phyloP scores from a whole-genome alignment of 2,329 filamentous ascomycete species.

The Monilinia aucupariae region DNA sequence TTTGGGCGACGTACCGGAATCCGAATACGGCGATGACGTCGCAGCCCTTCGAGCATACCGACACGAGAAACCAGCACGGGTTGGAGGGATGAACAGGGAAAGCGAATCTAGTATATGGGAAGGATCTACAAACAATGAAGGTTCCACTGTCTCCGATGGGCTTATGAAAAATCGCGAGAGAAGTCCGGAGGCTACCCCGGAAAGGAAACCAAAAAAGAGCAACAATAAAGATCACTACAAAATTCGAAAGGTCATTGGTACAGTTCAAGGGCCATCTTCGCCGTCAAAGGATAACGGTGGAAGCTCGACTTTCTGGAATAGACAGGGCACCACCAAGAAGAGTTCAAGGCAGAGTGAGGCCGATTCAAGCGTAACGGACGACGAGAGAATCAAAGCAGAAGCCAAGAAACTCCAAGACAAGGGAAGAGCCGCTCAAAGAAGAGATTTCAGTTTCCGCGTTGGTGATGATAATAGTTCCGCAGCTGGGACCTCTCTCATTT shows the following conservation, averaged over 20 bases:
- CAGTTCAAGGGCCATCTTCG: constrained; percentile 15
- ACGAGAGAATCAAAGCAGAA: constrained; percentile 51
- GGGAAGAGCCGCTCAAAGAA: constrained; percentile 39
- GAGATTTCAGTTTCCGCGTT: constrained; percentile 34
- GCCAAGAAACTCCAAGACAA: constrained; percentile 51
- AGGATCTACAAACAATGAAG: constrained; percentile 57
- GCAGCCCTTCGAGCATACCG: constrained; percentile 73
- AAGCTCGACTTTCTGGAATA: constrained; percentile 22
- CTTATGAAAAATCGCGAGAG: constrained; percentile 53
- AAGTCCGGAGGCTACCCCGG: constrained; percentile 51
- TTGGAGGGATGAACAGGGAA: constrained; percentile 82
- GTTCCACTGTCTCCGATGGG: constrained; percentile 42
- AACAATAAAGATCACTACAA: constrained; percentile 27
- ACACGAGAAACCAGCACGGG: constrained; percentile 76
- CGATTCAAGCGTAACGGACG: constrained; percentile 14
- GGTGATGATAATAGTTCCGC: constrained; percentile 32
- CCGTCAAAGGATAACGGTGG: constrained; percentile 2
- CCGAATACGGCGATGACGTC: constrained; percentile 50
- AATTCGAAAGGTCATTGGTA: constrained; percentile 32
- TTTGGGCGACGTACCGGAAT: constrained; percentile 24
- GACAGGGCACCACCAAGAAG: constrained; percentile 16
- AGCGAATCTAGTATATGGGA: constrained; percentile 77
- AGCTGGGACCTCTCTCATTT: constrained; percentile 10
- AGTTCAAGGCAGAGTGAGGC: constrained; percentile 13
- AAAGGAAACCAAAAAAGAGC: constrained; percentile 29